These are phyloP conservation scores for Rhodotorula sphaerocarpa DNA, from an alignment of 768 basidiomycete genomes.

Conservation along the genomic window DNA sequence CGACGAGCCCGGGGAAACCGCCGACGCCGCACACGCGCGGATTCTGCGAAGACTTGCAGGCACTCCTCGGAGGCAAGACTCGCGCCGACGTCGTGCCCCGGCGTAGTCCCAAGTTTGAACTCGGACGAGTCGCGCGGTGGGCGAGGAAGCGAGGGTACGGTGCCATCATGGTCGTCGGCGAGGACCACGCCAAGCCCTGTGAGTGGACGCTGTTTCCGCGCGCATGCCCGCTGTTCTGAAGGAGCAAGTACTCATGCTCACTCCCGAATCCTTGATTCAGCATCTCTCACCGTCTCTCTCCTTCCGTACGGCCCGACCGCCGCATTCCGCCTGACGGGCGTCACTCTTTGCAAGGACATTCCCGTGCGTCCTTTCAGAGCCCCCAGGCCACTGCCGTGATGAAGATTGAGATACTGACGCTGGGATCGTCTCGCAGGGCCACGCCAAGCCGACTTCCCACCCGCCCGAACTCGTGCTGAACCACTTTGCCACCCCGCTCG, in stretches of 20 bases:
- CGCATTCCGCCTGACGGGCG: constrained; percentile 85
- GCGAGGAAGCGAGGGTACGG: constrained; percentile 79
- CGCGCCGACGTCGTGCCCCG: constrained; percentile 63
- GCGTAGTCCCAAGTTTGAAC: constrained; percentile 78
- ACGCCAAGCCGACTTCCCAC: constrained; percentile 85
- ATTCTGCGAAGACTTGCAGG: constrained; percentile 37
- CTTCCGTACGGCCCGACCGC: constrained; percentile 89
- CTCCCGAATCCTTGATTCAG: no score
- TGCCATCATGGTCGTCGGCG: constrained; percentile 85
- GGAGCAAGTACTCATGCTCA: no score
- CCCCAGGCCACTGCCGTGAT: no score
- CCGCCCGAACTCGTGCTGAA: constrained; percentile 92
- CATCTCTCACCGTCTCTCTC: constrained; percentile 83
- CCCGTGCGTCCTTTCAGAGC: constrained; percentile 56
- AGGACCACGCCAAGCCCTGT: constrained; percentile 92
- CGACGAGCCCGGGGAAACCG: constrained; percentile 35
- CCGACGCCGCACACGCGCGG: constrained; percentile 29
- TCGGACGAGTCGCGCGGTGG: constrained; percentile 94
- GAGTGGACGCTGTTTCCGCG: constrained; percentile 45
- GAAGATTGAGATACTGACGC: no score
- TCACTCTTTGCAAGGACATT: constrained; percentile 77
- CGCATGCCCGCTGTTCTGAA: not conserved
- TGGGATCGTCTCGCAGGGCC: constrained; percentile 68
- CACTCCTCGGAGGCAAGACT: constrained; percentile 44
- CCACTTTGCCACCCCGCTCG: constrained; percentile 84